phyloP scores from a whole-genome alignment of 805 yeast species.

The Cyberlindnera mrakii region DNA sequence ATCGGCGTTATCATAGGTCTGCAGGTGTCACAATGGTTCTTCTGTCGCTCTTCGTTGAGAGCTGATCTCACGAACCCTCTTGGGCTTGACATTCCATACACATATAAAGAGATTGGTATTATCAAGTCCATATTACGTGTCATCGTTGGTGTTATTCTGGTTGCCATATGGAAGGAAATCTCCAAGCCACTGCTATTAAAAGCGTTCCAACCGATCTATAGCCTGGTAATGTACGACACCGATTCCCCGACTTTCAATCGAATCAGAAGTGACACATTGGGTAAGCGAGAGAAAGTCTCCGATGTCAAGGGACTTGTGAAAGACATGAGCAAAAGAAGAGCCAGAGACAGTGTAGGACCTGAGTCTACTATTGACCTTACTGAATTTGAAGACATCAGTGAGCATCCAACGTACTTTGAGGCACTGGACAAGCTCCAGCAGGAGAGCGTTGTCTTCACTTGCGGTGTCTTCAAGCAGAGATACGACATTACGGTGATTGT shows the following conservation, averaged over 20 bases:
- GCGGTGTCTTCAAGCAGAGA: conserved; percentile 52
- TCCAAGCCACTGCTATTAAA: conserved; percentile 63
- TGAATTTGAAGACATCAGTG: conserved; percentile 19
- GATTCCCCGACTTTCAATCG: conserved; percentile 15
- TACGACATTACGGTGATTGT: conserved; percentile 75
- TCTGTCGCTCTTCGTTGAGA: conserved; percentile 18
- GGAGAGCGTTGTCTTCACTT: conserved; percentile 21
- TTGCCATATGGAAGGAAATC: conserved; percentile 67
- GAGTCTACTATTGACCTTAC: conserved; percentile 19
- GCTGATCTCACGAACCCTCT: conserved; percentile 12
- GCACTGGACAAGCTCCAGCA: conserved; percentile 20
- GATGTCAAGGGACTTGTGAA: conserved; percentile 14
- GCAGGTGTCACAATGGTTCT: conserved; percentile 36
- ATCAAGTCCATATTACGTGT: conserved; percentile 40
- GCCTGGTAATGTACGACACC: conserved; percentile 12
- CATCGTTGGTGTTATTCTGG: conserved; percentile 52
- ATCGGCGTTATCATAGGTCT: conserved; percentile 81
- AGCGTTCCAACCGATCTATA: conserved; percentile 53
- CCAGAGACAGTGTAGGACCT: conserved; percentile 20
- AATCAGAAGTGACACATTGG: conserved; percentile 20
- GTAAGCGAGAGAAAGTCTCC: conserved; percentile 20
- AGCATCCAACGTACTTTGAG: conserved; percentile 11
- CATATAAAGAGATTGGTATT: conserved; percentile 37
- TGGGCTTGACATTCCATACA: conserved; percentile 35
- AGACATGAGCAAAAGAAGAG: conserved; percentile 8